These are phyloP conservation scores for Phyllostachys edulis DNA, from an alignment of 176 grass and related monocot genomes.

Conservation along the genomic window DNA sequence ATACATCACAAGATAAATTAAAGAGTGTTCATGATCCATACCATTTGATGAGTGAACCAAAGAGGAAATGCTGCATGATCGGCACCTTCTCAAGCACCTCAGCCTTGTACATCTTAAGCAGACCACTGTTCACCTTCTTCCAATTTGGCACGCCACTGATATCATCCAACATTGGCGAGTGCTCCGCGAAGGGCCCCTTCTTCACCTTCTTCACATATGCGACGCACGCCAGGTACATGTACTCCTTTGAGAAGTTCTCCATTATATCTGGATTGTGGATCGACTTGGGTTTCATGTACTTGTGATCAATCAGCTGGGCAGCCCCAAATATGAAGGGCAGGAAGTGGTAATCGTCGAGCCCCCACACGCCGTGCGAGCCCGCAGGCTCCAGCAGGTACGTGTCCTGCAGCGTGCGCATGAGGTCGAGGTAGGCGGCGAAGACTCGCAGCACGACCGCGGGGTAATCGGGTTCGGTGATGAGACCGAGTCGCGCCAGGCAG, in stretches of 20 bases:
- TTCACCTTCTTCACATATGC: slow-evolving; percentile 85
- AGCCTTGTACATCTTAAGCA: slow-evolving; percentile 99
- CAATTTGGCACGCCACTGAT: slow-evolving; percentile 73
- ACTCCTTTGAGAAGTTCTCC: slow-evolving; percentile 83
- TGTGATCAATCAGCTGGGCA: slow-evolving; percentile 86
- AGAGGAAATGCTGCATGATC: slow-evolving; percentile 99
- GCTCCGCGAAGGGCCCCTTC: slow-evolving; percentile 88
- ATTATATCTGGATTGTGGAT: slow-evolving; percentile 93
- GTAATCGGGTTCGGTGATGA: slow-evolving; percentile 69
- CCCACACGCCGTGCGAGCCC: slow-evolving; percentile 84
- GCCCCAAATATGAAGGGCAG: slow-evolving; percentile 90
- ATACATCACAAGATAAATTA: neutral
- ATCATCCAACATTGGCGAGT: slow-evolving; percentile 93
- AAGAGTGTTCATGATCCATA: slow-evolving; percentile 31
- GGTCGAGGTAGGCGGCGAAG: slow-evolving; percentile 59
- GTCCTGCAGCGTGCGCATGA: slow-evolving; percentile 78
- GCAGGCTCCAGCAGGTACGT: slow-evolving; percentile 90
- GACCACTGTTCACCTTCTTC: slow-evolving; percentile 89
- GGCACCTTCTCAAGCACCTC: slow-evolving; percentile 96
- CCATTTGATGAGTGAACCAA: slow-evolving; percentile 95
- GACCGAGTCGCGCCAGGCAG: slow-evolving; percentile 77
- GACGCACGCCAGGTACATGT: slow-evolving; percentile 76
- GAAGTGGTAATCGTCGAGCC: slow-evolving; percentile 85
- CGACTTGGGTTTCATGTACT: slow-evolving; percentile 97
- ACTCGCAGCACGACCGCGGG: slow-evolving; percentile 56